Percentiles rank a stretch among this genome's conserved stretches.
These are phyloP conservation scores for Beauveria sp. DNA, from an alignment of 2,329 filamentous ascomycete genomes.

Conservation along the genomic window DNA sequence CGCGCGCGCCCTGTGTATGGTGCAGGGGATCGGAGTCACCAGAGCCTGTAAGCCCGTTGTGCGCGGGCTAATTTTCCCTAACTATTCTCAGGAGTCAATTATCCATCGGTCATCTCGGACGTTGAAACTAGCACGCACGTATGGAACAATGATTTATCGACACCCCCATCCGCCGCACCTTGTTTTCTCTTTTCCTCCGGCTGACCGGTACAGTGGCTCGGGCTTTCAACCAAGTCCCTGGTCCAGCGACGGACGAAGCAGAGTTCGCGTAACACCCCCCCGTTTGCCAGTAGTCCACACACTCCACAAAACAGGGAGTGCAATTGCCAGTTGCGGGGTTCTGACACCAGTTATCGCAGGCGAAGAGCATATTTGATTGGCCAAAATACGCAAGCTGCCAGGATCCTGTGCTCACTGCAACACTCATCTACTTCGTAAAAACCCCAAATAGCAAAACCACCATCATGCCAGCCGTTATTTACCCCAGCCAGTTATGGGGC, in stretches of 20 bases:
- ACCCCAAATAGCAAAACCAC: neutral
- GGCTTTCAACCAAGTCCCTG: slow-evolving; percentile 1
- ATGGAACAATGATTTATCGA: neutral
- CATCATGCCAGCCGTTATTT: neutral
- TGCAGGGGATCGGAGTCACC: too few relatives aligned
- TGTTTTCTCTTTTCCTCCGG: slow-evolving; percentile 8
- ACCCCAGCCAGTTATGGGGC: neutral
- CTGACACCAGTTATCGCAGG: neutral
- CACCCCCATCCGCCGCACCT: neutral
- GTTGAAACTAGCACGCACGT: neutral
- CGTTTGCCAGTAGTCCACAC: too few relatives aligned
- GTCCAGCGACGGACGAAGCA: slow-evolving; percentile 2
- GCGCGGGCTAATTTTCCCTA: neutral
- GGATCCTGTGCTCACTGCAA: neutral
- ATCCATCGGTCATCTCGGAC: neutral
- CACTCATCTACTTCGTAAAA: neutral
- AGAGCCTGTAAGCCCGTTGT: too few relatives aligned
- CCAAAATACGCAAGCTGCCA: slow-evolving; percentile 1
- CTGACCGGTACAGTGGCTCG: slow-evolving; percentile 3
- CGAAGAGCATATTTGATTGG: neutral
- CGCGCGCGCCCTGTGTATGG: too few relatives aligned
- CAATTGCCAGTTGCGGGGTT: neutral
- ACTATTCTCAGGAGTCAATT: neutral
- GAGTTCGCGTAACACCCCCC: neutral
- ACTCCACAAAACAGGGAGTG: neutral